phyloP scores from a whole-genome alignment of 768 basidiomycete genomes.

The Suillus ampliporus region DNA sequence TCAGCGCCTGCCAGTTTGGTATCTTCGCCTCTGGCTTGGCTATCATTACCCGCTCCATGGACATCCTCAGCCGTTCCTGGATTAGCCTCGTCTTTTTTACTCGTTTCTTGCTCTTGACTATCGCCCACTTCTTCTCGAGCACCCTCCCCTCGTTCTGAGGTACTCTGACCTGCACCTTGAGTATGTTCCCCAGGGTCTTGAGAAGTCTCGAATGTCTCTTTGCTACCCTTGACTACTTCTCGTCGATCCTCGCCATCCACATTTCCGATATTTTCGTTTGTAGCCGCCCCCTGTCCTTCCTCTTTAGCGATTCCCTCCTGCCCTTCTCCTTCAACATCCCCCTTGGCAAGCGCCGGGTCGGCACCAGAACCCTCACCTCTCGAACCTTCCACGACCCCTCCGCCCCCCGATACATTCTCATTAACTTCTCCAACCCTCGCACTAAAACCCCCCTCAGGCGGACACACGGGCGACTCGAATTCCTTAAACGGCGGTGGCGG shows the following conservation, averaged over 20 bases:
- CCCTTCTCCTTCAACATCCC: not conserved
- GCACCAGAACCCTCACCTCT: not conserved
- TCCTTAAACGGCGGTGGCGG: slow-evolving; percentile 13
- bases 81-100: not conserved
- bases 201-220: not conserved
- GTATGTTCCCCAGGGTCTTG: not conserved
- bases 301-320: too few relatives aligned
- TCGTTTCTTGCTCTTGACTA: not conserved
- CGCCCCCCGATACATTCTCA: not conserved
- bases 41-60: not conserved
- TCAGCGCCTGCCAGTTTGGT: too few relatives aligned
- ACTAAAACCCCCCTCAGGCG: not conserved
- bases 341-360: not conserved
- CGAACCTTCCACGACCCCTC: not conserved
- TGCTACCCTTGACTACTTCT: not conserved
- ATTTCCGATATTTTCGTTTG: not conserved
- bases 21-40: not conserved
- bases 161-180: not conserved
- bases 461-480: slow-evolving; percentile 5
- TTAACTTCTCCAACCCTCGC: not conserved
- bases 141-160: not conserved
- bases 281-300: not conserved
- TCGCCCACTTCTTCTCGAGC: not conserved
- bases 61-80: not conserved
- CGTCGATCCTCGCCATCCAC: not conserved